Percentiles rank a stretch among this genome's conserved stretches.
phyloP scores from a whole-genome alignment of 2,329 filamentous ascomycete genomes.

The Fusarium sp. region DNA sequence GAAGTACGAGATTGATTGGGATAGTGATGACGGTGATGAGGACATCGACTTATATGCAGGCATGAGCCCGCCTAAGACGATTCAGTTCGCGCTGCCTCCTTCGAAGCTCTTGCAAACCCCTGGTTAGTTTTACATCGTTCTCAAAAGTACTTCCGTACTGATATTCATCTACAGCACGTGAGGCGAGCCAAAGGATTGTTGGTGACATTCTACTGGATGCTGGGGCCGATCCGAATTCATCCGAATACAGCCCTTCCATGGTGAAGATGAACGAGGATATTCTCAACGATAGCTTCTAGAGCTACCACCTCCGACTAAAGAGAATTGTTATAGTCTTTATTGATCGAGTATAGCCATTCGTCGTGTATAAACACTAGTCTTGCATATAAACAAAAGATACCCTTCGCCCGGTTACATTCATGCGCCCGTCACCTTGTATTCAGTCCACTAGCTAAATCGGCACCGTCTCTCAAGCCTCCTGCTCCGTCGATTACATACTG shows the following conservation, averaged over 20 bases:
- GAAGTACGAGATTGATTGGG: slow-evolving; percentile 75
- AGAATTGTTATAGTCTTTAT: not conserved
- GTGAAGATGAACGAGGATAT: slow-evolving; percentile 74
- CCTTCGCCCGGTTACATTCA: not conserved
- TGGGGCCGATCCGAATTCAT: slow-evolving; percentile 69
- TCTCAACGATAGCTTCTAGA: slow-evolving; percentile 71
- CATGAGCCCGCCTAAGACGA: slow-evolving; percentile 93
- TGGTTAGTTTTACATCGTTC: slow-evolving; percentile 60
- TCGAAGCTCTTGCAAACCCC: slow-evolving; percentile 84
- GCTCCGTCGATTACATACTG: slow-evolving; percentile 36
- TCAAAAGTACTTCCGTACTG: not conserved
- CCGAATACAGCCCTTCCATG: slow-evolving; percentile 73
- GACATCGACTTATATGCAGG: slow-evolving; percentile 73
- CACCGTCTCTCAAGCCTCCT: not conserved
- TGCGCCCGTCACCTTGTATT: not conserved
- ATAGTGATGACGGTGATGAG: slow-evolving; percentile 78
- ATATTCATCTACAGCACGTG: slow-evolving; percentile 66
- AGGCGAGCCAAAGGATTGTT: slow-evolving; percentile 84
- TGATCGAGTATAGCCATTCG: not conserved
- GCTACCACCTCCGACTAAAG: not conserved
- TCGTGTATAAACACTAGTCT: not conserved
- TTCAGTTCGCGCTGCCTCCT: slow-evolving; percentile 84
- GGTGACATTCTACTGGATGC: slow-evolving; percentile 83
- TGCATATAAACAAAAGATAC: slow-evolving; percentile 23
- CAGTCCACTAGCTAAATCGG: slow-evolving; percentile 3